phyloP scores from a whole-genome alignment of 2,329 filamentous ascomycete genomes.

The Aspergillus ibericus region DNA sequence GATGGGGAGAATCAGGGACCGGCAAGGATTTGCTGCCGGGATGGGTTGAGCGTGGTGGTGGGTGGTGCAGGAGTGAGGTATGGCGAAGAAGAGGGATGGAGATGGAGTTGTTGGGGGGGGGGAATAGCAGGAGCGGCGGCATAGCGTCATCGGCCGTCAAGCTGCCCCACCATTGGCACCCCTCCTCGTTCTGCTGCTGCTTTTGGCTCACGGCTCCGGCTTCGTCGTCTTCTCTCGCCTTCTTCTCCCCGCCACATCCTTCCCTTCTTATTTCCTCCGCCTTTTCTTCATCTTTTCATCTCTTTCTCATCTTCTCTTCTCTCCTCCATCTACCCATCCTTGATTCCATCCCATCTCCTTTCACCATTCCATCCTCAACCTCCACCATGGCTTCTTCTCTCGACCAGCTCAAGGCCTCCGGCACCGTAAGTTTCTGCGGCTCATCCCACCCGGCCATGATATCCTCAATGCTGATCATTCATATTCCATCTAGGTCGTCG shows the following conservation, averaged over 20 bases:
- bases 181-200: not conserved
- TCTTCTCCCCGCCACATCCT: slow-evolving; percentile 6
- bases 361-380: slow-evolving; percentile 5
- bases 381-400: slow-evolving; percentile 78
- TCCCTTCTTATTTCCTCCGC: not conserved
- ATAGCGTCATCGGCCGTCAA: slow-evolving; percentile 22
- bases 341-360: slow-evolving; percentile 8
- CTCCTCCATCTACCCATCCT: slow-evolving; percentile 13
- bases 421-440: slow-evolving; percentile 71
- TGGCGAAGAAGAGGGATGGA: not conserved
- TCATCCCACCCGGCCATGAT: not conserved
- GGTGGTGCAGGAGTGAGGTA: not conserved
- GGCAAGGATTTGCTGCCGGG: not conserved
- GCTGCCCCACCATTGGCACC: slow-evolving; percentile 25
- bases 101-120: not conserved
- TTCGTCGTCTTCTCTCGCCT: not conserved
- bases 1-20: not conserved
- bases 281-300: slow-evolving; percentile 19
- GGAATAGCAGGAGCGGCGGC: not conserved
- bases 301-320: slow-evolving; percentile 15
- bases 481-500: slow-evolving; percentile 67
- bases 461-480: slow-evolving; percentile 16
- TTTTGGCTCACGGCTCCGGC: not conserved
- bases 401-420: slow-evolving; percentile 93
- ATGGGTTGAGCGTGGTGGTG: not conserved